phyloP scores from a whole-genome alignment of 2,329 filamentous ascomycete genomes.

The Gnomoniopsis smithogilvyi region DNA sequence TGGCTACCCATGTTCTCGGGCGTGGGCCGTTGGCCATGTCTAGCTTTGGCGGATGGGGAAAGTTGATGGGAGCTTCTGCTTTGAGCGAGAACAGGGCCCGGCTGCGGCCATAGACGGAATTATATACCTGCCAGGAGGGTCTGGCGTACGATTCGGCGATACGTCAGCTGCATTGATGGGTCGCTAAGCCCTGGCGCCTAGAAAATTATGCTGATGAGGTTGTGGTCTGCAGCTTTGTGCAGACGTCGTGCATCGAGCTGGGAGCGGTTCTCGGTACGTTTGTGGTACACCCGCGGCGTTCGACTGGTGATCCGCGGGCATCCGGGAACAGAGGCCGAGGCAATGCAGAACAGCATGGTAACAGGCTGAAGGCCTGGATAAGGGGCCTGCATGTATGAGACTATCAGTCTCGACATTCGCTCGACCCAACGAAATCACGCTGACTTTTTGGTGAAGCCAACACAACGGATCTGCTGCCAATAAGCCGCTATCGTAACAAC shows the following conservation, averaged over 20 bases:
- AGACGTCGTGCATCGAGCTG: not conserved
- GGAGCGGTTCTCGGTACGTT: not conserved
- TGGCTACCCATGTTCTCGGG: not conserved
- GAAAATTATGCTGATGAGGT: not conserved
- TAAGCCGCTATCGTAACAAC: too few relatives aligned
- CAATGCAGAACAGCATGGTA: too few relatives aligned
- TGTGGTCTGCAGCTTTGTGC: not conserved
- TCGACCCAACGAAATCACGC: too few relatives aligned
- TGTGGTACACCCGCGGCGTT: not conserved
- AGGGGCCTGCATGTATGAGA: too few relatives aligned
- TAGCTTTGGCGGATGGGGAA: not conserved
- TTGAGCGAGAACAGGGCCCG: not conserved
- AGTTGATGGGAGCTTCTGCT: constrained; percentile 9
- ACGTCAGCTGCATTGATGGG: constrained; percentile 3
- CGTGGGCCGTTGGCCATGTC: not conserved
- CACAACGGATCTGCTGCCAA: too few relatives aligned
- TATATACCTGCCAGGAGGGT: constrained; percentile 12
- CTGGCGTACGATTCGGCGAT: constrained; percentile 5
- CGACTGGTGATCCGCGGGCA: not conserved
- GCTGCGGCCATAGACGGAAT: not conserved
- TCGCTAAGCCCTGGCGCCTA: not conserved
- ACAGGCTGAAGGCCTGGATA: too few relatives aligned
- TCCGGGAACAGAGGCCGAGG: not conserved
- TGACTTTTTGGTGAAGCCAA: too few relatives aligned
- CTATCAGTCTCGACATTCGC: too few relatives aligned